Percentiles rank a stretch among this genome's conserved stretches.
Conservation (phyloP, 495 filamentous ascomycete genomes). For the Geopyxis carbonaria region DNA sequence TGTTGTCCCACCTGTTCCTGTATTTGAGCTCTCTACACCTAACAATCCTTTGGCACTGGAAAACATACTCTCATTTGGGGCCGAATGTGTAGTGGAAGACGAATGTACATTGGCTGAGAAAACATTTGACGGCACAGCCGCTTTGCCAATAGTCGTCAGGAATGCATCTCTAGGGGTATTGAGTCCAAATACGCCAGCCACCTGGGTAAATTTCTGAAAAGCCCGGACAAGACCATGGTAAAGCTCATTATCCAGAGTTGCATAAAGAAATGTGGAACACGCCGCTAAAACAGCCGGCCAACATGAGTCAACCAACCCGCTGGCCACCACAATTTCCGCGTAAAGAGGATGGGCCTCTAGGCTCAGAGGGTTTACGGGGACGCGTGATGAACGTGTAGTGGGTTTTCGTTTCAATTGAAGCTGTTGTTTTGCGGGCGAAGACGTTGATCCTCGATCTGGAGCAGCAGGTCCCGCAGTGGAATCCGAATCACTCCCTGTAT, state of each 20-base stretch:
- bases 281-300: slow-evolving; percentile 92
- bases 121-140: slow-evolving; percentile 66
- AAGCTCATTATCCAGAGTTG: slow-evolving; percentile 81
- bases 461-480: slow-evolving; percentile 29
- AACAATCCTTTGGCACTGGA: slow-evolving; percentile 47
- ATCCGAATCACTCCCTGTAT: slow-evolving; percentile 26
- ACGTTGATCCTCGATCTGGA: slow-evolving; percentile 28
- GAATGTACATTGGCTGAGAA: slow-evolving; percentile 38
- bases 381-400: slow-evolving; percentile 39
- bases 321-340: slow-evolving; percentile 52
- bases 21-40: slow-evolving; percentile 45
- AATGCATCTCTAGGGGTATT: slow-evolving; percentile 84
- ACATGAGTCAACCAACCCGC: slow-evolving; percentile 69
- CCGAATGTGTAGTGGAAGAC: slow-evolving; percentile 22
- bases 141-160: slow-evolving; percentile 79
- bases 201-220: slow-evolving; percentile 90
- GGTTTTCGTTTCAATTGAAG: slow-evolving; percentile 31
- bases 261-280: slow-evolving; percentile 86
- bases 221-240: slow-evolving; percentile 85
- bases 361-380: slow-evolving; percentile 65
- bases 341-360: slow-evolving; percentile 54
- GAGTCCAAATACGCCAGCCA: slow-evolving; percentile 71
- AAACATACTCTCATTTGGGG: slow-evolving; percentile 39
- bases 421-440: slow-evolving; percentile 25
- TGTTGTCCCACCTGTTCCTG: slow-evolving; percentile 30